These are phyloP conservation scores for Pelargonium australe DNA, from an alignment of 441 rosid species.

Conservation along the genomic window DNA sequence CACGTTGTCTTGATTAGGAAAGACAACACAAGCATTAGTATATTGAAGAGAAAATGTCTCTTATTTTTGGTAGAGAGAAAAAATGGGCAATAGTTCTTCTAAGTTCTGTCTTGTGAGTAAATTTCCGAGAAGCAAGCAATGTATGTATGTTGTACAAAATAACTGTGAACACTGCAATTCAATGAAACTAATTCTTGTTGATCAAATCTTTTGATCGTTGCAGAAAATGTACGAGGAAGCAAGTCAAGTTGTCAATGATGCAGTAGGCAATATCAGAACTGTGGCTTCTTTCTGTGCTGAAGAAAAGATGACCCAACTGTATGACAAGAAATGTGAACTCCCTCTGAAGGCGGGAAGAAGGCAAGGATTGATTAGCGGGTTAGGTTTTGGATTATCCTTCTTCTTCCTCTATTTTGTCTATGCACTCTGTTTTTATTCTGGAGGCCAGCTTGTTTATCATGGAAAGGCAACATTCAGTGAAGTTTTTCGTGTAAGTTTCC, in stretches of 20 bases:
- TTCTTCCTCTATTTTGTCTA: constrained; percentile 50
- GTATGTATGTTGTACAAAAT: neutral
- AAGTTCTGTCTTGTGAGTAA: neutral
- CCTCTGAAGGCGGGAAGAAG: constrained; percentile 57
- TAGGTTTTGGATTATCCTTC: constrained; percentile 57
- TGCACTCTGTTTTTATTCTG: constrained; percentile 63
- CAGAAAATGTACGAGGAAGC: constrained; percentile 85
- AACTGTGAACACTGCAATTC: neutral
- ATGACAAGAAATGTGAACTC: constrained; percentile 54
- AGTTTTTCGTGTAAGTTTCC: constrained; percentile 51
- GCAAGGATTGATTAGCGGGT: constrained; percentile 61
- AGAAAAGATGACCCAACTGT: constrained; percentile 65
- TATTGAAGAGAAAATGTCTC: too few species aligned
- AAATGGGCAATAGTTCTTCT: neutral
- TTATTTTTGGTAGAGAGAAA: too few species aligned
- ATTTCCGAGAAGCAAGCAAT: neutral
- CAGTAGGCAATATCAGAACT: constrained; percentile 79
- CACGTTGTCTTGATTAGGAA: too few species aligned
- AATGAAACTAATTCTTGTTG: neutral
- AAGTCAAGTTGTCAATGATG: constrained; percentile 79
- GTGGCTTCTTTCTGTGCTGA: constrained; percentile 86
- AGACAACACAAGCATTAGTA: too few species aligned
- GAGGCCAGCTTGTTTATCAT: constrained; percentile 52
- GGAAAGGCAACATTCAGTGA: constrained; percentile 49
- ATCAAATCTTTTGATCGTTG: constrained; percentile 8